phyloP scores from a whole-genome alignment of 2,329 filamentous ascomycete genomes.

The Penicillium sp. region DNA sequence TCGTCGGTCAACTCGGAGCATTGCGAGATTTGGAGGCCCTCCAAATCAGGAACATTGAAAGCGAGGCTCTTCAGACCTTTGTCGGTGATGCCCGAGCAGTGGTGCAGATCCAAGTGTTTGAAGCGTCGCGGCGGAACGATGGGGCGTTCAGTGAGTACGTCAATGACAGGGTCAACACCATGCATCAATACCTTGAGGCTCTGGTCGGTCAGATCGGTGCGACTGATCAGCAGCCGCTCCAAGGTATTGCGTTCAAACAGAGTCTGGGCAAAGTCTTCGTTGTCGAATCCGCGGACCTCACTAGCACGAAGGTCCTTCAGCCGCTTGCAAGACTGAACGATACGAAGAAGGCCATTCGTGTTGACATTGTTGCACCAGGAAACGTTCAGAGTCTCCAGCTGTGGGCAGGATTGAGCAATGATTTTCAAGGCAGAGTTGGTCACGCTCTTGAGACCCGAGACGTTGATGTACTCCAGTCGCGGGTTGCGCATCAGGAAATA shows the following conservation, averaged over 20 bases:
- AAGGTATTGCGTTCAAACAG: constrained; percentile 81
- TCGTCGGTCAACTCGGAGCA: constrained; percentile 74
- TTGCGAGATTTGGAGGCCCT: constrained; percentile 81
- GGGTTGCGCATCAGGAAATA: constrained; percentile 78
- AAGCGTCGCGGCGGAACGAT: constrained; percentile 76
- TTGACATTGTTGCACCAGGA: constrained; percentile 92
- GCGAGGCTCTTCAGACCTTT: constrained; percentile 70
- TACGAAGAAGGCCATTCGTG: constrained; percentile 69
- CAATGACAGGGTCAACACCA: constrained; percentile 74
- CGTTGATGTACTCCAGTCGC: constrained; percentile 78
- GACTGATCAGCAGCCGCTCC: constrained; percentile 78
- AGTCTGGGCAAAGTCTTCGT: constrained; percentile 68
- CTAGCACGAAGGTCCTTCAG: constrained; percentile 80
- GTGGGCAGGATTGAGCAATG: constrained; percentile 76
- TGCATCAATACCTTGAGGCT: constrained; percentile 73
- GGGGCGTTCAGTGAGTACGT: constrained; percentile 75
- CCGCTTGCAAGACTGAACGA: constrained; percentile 71
- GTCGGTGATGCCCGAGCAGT: constrained; percentile 74
- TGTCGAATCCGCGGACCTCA: constrained; percentile 78
- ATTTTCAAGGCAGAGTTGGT: constrained; percentile 86
- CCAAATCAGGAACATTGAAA: constrained; percentile 73
- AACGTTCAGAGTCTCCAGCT: constrained; percentile 82
- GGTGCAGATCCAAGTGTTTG: constrained; percentile 81
- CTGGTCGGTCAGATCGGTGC: constrained; percentile 74
- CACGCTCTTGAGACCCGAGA: constrained; percentile 74